Conservation (phyloP, 768 basidiomycete species). For the Tulasnella sp. region DNA sequence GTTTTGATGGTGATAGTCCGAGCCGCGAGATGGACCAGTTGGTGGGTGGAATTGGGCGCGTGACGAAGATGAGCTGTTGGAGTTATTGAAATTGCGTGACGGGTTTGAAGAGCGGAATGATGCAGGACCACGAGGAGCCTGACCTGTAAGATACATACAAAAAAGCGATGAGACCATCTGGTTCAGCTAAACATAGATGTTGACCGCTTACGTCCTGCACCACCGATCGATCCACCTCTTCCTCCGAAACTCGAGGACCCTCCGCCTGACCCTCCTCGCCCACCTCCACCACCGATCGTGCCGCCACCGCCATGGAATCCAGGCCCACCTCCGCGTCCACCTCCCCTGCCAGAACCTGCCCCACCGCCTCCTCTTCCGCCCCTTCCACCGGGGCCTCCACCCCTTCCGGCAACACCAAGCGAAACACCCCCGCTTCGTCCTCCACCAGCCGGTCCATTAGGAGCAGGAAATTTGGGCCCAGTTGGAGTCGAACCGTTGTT, state of each 20-base stretch:
- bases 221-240: constrained; percentile 1
- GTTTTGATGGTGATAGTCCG: not conserved
- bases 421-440: not conserved
- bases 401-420: not conserved
- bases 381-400: constrained; percentile 32
- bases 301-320: constrained; percentile 32
- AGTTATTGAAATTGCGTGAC: not conserved
- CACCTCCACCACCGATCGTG: constrained; percentile 46
- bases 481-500: not conserved
- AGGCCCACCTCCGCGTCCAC: constrained; percentile 13
- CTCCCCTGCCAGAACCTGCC: constrained; percentile 35
- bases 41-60: not conserved
- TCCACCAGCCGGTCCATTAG: constrained; percentile 1
- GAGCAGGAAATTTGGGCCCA: not conserved
- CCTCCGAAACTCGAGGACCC: constrained; percentile 27
- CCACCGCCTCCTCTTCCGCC: constrained; percentile 35
- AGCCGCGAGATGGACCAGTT: not conserved
- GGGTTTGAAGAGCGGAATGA: not conserved
- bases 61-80: not conserved
- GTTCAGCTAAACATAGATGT: not conserved
- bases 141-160: not conserved
- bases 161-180: not conserved
- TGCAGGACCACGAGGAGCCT: constrained; percentile 4
- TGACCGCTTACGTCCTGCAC: not conserved
- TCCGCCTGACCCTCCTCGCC: constrained; percentile 33